Percentiles rank a stretch among this genome's conserved stretches.
Conservation (phyloP, 2,329 filamentous ascomycete species). For the Talaromyces funiculosus region DNA sequence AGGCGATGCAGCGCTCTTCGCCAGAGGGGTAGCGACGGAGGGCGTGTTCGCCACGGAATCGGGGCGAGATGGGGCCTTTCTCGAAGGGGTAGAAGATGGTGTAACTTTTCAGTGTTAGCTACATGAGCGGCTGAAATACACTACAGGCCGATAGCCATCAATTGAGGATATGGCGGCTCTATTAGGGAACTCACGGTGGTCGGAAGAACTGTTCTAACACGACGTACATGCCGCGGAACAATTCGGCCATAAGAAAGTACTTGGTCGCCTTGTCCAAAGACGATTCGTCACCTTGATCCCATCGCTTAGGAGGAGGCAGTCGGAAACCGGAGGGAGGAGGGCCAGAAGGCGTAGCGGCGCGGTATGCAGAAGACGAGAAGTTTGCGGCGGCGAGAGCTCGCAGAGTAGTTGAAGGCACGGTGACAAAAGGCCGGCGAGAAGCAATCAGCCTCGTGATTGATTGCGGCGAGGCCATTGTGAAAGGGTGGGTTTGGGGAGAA, state of each 20-base stretch:
- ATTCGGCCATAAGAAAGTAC: slow-evolving; percentile 93
- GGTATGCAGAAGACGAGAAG: slow-evolving; percentile 60
- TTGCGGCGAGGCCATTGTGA: slow-evolving; percentile 41
- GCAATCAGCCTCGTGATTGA: slow-evolving; percentile 41
- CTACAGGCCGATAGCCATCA: not conserved
- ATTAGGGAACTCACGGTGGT: slow-evolving; percentile 69
- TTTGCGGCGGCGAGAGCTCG: slow-evolving; percentile 47
- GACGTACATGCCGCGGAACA: slow-evolving; percentile 97
- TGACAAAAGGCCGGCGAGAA: slow-evolving; percentile 32
- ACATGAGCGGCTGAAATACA: too few species aligned
- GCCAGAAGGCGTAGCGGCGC: slow-evolving; percentile 62
- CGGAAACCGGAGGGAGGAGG: slow-evolving; percentile 78
- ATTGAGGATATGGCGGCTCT: not conserved
- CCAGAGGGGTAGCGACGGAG: slow-evolving; percentile 93
- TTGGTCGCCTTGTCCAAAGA: slow-evolving; percentile 79
- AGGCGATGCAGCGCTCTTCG: slow-evolving; percentile 98
- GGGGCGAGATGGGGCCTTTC: slow-evolving; percentile 95
- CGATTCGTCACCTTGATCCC: slow-evolving; percentile 73
- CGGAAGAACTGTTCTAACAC: slow-evolving; percentile 97
- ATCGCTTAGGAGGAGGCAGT: slow-evolving; percentile 64
- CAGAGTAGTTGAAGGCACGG: slow-evolving; percentile 27
- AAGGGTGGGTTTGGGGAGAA: slow-evolving; percentile 14
- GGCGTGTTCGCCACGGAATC: slow-evolving; percentile 97
- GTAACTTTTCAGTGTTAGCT: slow-evolving; percentile 56
- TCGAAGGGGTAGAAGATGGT: slow-evolving; percentile 99